Evolutionary conservation across 371 early-diverging fungal species (phyloP).

Genomic region (Gilbertella persicaria): DNA sequence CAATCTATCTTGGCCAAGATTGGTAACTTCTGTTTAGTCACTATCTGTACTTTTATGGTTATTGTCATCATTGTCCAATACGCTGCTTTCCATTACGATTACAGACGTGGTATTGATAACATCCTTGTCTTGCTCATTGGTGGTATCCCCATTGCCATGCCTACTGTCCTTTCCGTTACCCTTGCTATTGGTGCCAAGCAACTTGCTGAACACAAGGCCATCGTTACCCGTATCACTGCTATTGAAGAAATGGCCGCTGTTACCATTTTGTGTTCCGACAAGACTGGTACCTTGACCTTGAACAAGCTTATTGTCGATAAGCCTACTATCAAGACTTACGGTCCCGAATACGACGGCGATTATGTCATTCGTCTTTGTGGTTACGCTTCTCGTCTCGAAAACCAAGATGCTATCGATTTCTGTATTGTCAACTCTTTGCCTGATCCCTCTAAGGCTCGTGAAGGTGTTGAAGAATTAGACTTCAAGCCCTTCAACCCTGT

Average conservation of each 20-base stretch:
- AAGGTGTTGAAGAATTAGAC: constrained; percentile 65
- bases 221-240: constrained; percentile 83
- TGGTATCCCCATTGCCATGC: constrained; percentile 81
- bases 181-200: constrained; percentile 92
- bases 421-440: constrained; percentile 67
- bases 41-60: constrained; percentile 70
- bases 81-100: constrained; percentile 70
- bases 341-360: constrained; percentile 51
- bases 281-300: constrained; percentile 95
- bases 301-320: constrained; percentile 83
- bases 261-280: constrained; percentile 92
- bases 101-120: constrained; percentile 73
- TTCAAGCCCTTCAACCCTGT: constrained; percentile 90
- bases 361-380: constrained; percentile 63
- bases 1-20: constrained; percentile 87
- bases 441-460: constrained; percentile 59
- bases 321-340: constrained; percentile 64
- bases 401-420: constrained; percentile 79
- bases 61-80: constrained; percentile 81
- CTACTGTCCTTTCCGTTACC: constrained; percentile 87
- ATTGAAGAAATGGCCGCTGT: constrained; percentile 95
- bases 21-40: constrained; percentile 82
- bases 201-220: constrained; percentile 90
- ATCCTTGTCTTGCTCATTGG: constrained; percentile 76
- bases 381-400: constrained; percentile 69